Conservation (phyloP, 352 stramenopile species). For the Phytophthora colocasiae region DNA sequence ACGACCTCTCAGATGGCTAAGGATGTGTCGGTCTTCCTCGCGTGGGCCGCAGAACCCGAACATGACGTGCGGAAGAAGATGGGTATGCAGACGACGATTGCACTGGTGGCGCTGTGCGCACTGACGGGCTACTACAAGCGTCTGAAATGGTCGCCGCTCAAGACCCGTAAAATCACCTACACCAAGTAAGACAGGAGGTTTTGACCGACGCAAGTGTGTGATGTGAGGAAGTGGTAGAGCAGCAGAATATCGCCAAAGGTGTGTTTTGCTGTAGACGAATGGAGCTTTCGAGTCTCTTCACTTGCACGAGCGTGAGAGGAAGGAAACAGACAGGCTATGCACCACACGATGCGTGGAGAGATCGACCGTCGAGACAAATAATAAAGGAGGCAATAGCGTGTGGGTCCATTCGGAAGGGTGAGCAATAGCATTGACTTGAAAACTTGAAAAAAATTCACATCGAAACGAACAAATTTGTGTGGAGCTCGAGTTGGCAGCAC, state of each 20-base stretch:
- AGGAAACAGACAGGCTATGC: slow-evolving; percentile 16
- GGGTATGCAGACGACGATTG: slow-evolving; percentile 95
- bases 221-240: slow-evolving; percentile 19
- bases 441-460: slow-evolving; percentile 39
- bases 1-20: slow-evolving; percentile 99
- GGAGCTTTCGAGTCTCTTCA: slow-evolving; percentile 19
- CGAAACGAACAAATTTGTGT: slow-evolving; percentile 23
- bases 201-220: slow-evolving; percentile 13
- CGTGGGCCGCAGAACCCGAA: slow-evolving; percentile 97
- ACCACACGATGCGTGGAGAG: slow-evolving; percentile 28
- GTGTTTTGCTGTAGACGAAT: slow-evolving; percentile 29
- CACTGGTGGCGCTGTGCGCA: slow-evolving; percentile 90
- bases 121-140: slow-evolving; percentile 99
- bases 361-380: slow-evolving; percentile 32
- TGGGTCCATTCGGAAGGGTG: slow-evolving; percentile 21
- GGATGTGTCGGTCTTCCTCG: slow-evolving; percentile 98
- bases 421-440: slow-evolving; percentile 27
- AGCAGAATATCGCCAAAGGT: slow-evolving; percentile 9
- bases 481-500: background rate
- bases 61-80: slow-evolving; percentile 98
- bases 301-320: slow-evolving; percentile 16
- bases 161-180: slow-evolving; percentile 99
- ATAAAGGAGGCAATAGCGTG: slow-evolving; percentile 35
- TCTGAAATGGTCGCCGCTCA: slow-evolving; percentile 97
- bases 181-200: slow-evolving; percentile 87